Base-by-base conservation (phyloP, 495 filamentous ascomycete species). In the Lasiosphaeriaceae sp. region DNA sequence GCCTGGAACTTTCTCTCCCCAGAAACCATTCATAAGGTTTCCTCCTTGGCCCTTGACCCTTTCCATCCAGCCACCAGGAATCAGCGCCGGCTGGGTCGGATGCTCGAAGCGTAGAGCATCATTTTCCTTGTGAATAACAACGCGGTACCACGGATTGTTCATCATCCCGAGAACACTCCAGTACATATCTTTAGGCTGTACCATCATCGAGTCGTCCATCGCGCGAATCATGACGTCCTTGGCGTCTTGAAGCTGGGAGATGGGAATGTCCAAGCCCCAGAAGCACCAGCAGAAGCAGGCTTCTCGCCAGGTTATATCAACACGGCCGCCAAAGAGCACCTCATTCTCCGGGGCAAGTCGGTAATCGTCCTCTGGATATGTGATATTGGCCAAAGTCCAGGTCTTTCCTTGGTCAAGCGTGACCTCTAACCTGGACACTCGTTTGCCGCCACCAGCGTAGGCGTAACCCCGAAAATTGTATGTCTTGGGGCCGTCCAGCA, bases 101-200 rank as follows among this genome's bases (percentile, higher is more conserved):
- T 97, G 93, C 60, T 97, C 92, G 56, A 97, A 97, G 8, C 83
- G 80, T 44, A 97, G 69, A 21, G 59, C 66, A 34, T 84, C 77
- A 0, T 75, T 80, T 59, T 96, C 89, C 55, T 86, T 86, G 43
- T 81, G 84, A 55, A 97, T 90, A 5, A 84, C 80, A 6, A 97
- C 79, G 16, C 93, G 79, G 69, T 86, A 97, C 93, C 93, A 97
- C 7, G 92, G 88, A 65, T 96, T 97, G 68, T 97, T 96, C 93
- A 97, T 97, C 93, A 97, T 97, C 0, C 93, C 93, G 43, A 97
- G 74, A 17, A 96, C 92, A 55, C 83, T 89, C 93, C 93, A 97
- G 71, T 97, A 97, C 88, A 96, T 96, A 62, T 97, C 93, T 56
- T 88, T 78, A 6, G 93, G 92, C 66, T 96, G 92, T 1, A 90